Conservation (phyloP, 441 rosid genomes). For the Sinapis alba region DNA sequence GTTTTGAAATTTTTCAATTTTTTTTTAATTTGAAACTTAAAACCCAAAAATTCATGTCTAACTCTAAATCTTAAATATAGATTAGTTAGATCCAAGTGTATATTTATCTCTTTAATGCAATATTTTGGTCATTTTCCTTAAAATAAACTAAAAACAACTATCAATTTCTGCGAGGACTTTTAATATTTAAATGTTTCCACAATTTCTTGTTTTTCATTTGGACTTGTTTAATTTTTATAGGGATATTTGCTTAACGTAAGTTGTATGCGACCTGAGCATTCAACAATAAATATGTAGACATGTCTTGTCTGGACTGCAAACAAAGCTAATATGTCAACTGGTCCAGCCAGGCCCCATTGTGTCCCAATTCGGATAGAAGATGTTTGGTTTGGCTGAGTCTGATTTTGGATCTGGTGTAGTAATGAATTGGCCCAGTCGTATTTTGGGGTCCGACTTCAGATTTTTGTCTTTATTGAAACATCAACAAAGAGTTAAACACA, state of each 20-base stretch:
- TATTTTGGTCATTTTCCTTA: too few species aligned
- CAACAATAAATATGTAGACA: conserved; percentile 15
- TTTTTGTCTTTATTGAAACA: conserved; percentile 19
- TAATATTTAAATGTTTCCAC: background rate
- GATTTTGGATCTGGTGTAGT: conserved; percentile 7
- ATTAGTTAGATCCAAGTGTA: too few species aligned
- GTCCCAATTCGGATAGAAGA: conserved; percentile 19
- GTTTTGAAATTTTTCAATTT: too few species aligned
- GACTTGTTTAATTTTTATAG: background rate
- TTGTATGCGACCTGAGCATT: background rate
- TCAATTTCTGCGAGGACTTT: too few species aligned
- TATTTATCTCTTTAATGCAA: too few species aligned
- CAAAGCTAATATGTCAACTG: conserved; percentile 3
- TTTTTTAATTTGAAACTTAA: too few species aligned
- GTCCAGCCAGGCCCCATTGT: conserved; percentile 27
- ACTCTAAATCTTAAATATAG: too few species aligned
- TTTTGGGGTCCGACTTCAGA: background rate
- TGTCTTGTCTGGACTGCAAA: conserved; percentile 12
- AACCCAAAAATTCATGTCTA: too few species aligned
- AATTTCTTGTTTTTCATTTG: background rate
- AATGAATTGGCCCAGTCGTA: background rate
- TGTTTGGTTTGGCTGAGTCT: conserved; percentile 27
- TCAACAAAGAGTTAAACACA: conserved; percentile 13
- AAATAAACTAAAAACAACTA: too few species aligned
- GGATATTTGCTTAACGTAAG: background rate